Percentiles rank a stretch among this genome's conserved stretches.
Evolutionary conservation across 768 basidiomycete genomes (phyloP).

Genomic region (Suillus ampliporus): DNA sequence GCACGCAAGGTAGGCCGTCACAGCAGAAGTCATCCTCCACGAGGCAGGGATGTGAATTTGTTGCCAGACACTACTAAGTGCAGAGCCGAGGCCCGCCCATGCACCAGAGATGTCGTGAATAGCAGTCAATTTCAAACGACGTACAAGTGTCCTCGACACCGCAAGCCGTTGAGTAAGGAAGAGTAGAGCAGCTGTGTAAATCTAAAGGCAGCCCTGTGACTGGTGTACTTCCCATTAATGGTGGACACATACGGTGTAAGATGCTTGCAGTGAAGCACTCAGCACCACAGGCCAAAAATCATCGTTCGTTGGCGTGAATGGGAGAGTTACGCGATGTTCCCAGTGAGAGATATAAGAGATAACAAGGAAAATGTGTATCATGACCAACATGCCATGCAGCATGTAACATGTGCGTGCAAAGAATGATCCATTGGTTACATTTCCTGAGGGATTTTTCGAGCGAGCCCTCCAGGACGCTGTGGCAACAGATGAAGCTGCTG

Average conservation of each 20-base stretch:
- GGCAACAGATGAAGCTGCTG: too few relatives aligned
- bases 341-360: background rate
- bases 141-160: constrained; percentile 13
- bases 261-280: constrained; percentile 11
- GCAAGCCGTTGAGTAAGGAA: constrained; percentile 20
- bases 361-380: constrained; percentile 13
- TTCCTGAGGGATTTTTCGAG: too few relatives aligned
- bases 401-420: background rate
- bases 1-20: constrained; percentile 20
- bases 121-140: constrained; percentile 21
- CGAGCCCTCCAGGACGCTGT: too few relatives aligned
- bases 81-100: constrained; percentile 31
- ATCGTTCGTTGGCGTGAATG: background rate
- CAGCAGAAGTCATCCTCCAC: background rate
- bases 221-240: too few relatives aligned
- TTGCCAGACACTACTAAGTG: constrained; percentile 22
- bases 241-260: constrained; percentile 7
- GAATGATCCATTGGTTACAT: too few relatives aligned
- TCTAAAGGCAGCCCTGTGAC: constrained; percentile 10
- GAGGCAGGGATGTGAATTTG: constrained; percentile 23
- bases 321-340: constrained; percentile 2
- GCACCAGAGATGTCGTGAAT: constrained; percentile 25
- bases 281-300: background rate
- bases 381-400: constrained; percentile 13
- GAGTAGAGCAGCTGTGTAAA: constrained; percentile 24